Evolutionary conservation across 2,329 filamentous ascomycete genomes (phyloP).

Genomic region (Cladophialophora bantiana): DNA sequence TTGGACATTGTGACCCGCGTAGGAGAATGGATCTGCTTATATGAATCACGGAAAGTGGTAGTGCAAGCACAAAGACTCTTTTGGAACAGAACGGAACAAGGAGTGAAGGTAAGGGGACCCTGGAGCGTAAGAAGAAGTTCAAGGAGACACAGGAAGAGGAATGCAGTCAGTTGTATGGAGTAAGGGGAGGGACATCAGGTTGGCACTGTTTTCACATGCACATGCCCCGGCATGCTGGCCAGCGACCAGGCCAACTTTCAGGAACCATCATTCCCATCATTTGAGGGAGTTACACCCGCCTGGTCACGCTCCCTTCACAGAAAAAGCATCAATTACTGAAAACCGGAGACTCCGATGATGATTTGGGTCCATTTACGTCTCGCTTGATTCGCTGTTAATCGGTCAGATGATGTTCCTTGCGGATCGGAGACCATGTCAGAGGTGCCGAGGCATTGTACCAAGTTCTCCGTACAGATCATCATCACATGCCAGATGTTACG

Average conservation of each 20-base stretch:
- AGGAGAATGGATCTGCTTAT: conserved; percentile 5
- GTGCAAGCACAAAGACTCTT: neutral
- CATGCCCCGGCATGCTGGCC: conserved; percentile 12
- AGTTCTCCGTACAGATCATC: neutral
- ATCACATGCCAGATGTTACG: conserved; percentile 12
- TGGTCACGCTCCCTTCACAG: conserved; percentile 24
- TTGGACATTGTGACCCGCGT: conserved; percentile 73
- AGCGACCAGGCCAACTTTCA: neutral
- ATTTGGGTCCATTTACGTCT: conserved; percentile 10
- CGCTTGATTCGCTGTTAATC: conserved; percentile 25
- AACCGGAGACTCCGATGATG: conserved; percentile 26
- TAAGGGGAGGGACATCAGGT: conserved; percentile 1
- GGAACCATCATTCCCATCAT: conserved; percentile 5
- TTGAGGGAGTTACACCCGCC: neutral
- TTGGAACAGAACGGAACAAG: neutral
- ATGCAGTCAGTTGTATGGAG: conserved; percentile 3
- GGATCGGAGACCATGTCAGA: conserved; percentile 6
- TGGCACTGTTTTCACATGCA: conserved; percentile 23
- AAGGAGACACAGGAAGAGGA: neutral
- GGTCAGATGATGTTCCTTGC: conserved; percentile 31
- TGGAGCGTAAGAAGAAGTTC: neutral
- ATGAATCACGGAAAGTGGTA: neutral
- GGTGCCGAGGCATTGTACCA: conserved; percentile 18
- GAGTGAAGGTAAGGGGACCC: neutral
- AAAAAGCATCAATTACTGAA: conserved; percentile 4